phyloP scores from a whole-genome alignment of 169 alveolate genomes.

The Plasmodium gallinaceum region DNA sequence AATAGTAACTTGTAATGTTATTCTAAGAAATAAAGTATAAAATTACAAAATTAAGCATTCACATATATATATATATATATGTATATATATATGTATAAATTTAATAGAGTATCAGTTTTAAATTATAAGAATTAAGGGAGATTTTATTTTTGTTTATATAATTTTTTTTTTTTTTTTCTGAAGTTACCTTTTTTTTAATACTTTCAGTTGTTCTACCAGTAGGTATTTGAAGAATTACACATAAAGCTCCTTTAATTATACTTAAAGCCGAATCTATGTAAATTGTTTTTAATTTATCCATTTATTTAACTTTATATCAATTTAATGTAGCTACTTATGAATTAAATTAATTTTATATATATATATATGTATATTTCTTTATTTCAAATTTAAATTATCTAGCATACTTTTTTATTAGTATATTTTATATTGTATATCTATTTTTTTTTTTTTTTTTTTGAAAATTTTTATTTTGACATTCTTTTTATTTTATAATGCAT shows the following conservation, averaged over 20 bases:
- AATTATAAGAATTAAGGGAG: background rate
- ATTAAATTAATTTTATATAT: too few relatives aligned
- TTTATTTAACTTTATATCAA: background rate
- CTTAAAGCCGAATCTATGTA: constrained; percentile 86
- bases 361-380: too few relatives aligned
- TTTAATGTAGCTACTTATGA: too few relatives aligned
- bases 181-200: constrained; percentile 68
- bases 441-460: too few relatives aligned
- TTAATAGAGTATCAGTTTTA: constrained; percentile 26
- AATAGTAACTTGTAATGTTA: too few relatives aligned
- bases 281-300: constrained; percentile 71
- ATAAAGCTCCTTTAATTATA: constrained; percentile 88
- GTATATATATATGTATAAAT: constrained; percentile 61
- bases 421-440: too few relatives aligned
- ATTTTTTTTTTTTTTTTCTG: background rate
- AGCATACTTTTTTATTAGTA: too few relatives aligned
- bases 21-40: too few relatives aligned
- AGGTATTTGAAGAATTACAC: constrained; percentile 85
- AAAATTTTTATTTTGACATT: too few relatives aligned
- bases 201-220: constrained; percentile 86
- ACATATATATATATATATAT: constrained; percentile 68
- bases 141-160: background rate
- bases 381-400: too few relatives aligned
- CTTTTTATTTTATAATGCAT: too few relatives aligned
- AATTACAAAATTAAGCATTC: background rate